Base-by-base conservation (phyloP, 495 filamentous ascomycete species). In the Stereocaulon alpinum region DNA sequence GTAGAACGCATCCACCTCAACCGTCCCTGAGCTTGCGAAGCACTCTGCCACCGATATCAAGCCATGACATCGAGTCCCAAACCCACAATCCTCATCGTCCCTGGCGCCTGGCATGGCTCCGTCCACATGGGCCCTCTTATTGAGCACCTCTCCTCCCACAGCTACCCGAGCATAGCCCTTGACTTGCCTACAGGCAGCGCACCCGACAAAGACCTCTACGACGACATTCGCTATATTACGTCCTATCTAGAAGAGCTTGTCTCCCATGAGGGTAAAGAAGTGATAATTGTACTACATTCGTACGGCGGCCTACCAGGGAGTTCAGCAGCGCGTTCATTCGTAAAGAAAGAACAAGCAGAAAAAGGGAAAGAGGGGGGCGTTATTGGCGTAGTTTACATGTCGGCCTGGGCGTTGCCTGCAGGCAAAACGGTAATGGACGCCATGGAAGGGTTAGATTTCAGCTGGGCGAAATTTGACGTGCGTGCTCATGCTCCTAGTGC, bases 11-110 rank as follows among this genome's bases (percentile, higher is more conserved):
- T 24, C 24, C 24, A 24, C 24, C 24, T 24, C 24, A 24, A 24
- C 1, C 24, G 24, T 24, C 24, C 24, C 24, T 24, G 24, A 24
- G 24, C 24, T 24, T 24, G 24, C 24, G 24, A 24, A 3, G 24
- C 3, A 24, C 24, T 24, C 32, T 37, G 6, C 32, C 32, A 37
- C 32, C 6, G 11, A 37, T 37, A 1, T 11, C 32, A 6, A 37
- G 11, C 32, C 11, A 37, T 37, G 32, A 37, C 6, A 37, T 7
- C 32, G 32, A 4, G 11, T 37, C 11, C 32, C 20, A 56, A 34
- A 45, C 55, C 55, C 30, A 48, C 55, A 12, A 32, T 57, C 4
- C 18, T 57, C 5, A 20, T 57, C 30, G 30, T 57, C 30, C 55
- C 55, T 18, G 55, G 55, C 0, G 43, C 41, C 2, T 57, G 32